Evolutionary conservation across 2,329 filamentous ascomycete genomes (phyloP).

Genomic region (Kalaharituber pfeilii): DNA sequence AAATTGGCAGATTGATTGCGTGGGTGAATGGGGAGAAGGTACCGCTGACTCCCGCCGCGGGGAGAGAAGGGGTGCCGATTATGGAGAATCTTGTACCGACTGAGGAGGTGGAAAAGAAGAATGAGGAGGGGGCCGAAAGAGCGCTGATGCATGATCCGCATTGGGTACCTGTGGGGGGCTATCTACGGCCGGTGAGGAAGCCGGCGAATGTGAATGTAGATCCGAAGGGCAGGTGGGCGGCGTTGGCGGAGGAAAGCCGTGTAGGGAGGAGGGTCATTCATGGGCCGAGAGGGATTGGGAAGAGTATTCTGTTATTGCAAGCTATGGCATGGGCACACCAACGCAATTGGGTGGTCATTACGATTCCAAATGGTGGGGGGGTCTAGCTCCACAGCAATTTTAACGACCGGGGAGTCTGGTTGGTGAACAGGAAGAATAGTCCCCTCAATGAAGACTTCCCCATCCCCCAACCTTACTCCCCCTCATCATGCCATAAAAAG

Average conservation of each 20-base stretch:
- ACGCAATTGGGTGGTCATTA: constrained; percentile 75
- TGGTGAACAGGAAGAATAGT: not conserved
- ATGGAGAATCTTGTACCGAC: constrained; percentile 1
- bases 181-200: not conserved
- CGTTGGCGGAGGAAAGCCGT: constrained; percentile 2
- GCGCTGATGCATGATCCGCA: not conserved
- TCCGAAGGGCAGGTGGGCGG: not conserved
- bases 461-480: not conserved
- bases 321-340: constrained; percentile 64
- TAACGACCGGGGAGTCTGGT: not conserved
- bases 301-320: constrained; percentile 73
- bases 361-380: constrained; percentile 65
- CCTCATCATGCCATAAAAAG: not conserved
- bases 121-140: not conserved
- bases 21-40: constrained; percentile 32
- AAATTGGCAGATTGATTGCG: constrained; percentile 48
- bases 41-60: constrained; percentile 24
- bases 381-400: not conserved
- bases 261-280: constrained; percentile 44
- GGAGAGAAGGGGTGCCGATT: constrained; percentile 2
- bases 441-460: not conserved
- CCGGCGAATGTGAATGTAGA: not conserved
- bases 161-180: not conserved
- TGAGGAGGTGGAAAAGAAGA: not conserved
- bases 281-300: constrained; percentile 60